Evolutionary conservation across 768 basidiomycete genomes (phyloP).

Genomic region (Naematelia aurantialba): DNA sequence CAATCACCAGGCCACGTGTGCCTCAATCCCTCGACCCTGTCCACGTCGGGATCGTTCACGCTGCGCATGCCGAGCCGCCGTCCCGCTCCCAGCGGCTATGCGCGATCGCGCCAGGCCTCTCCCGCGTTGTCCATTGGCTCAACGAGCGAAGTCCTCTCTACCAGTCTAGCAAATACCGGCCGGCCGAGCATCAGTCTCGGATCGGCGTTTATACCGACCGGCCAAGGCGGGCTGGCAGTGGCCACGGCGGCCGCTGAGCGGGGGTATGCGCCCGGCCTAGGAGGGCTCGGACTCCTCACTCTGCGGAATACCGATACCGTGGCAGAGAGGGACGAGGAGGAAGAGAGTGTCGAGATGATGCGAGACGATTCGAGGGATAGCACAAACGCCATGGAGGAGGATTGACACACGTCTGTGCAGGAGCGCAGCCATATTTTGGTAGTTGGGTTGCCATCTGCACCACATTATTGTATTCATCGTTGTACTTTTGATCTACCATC

Average conservation of each 20-base stretch:
- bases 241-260: not conserved
- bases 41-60: conserved; percentile 5
- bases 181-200: conserved; percentile 1
- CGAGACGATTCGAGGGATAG: conserved; percentile 22
- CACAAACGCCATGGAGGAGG: conserved; percentile 37
- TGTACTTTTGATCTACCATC: not conserved
- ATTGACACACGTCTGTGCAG: conserved; percentile 16
- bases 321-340: conserved; percentile 12
- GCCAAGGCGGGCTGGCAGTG: conserved; percentile 3
- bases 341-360: conserved; percentile 19
- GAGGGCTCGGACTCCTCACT: conserved; percentile 39
- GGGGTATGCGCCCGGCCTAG: conserved; percentile 20
- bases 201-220: conserved; percentile 3
- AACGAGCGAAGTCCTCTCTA: conserved; percentile 24
- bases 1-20: conserved; percentile 31
- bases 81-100: conserved; percentile 11
- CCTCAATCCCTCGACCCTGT: conserved; percentile 18
- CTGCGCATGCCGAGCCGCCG: conserved; percentile 24
- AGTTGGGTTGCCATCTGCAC: not conserved
- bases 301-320: conserved; percentile 19
- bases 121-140: conserved; percentile 42
- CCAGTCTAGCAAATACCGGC: conserved; percentile 15
- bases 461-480: not conserved
- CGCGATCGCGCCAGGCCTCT: conserved; percentile 12
- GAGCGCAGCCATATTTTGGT: not conserved